phyloP scores from a whole-genome alignment of 23 red algal genomes.

The Gracilaria domingensis region DNA sequence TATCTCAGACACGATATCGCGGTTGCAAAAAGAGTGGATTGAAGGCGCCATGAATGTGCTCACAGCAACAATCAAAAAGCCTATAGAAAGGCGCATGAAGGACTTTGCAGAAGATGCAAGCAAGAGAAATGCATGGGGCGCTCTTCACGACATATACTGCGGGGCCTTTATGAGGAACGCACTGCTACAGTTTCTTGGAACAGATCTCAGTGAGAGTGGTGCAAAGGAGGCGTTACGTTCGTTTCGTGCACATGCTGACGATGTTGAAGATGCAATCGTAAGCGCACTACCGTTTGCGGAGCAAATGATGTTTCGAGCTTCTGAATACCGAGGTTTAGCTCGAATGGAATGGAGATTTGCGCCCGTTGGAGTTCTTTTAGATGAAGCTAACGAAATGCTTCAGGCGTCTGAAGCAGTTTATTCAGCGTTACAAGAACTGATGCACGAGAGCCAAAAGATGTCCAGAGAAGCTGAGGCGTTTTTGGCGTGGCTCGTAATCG shows the following conservation, averaged over 20 bases:
- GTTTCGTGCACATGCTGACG: slow-evolving; percentile 53
- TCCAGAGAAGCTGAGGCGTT: slow-evolving; percentile 57
- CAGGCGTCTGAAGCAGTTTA: slow-evolving; percentile 42
- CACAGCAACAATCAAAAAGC: slow-evolving; percentile 16
- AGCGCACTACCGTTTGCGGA: slow-evolving; percentile 47
- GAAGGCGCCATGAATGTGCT: slow-evolving; percentile 40
- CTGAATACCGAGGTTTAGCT: slow-evolving; percentile 56
- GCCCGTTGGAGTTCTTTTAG: slow-evolving; percentile 23
- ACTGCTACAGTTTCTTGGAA: slow-evolving; percentile 60
- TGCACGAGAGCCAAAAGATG: slow-evolving; percentile 52
- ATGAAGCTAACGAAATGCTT: slow-evolving; percentile 21
- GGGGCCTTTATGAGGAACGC: slow-evolving; percentile 45
- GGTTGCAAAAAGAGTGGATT: slow-evolving; percentile 47
- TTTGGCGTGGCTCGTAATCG: slow-evolving; percentile 62
- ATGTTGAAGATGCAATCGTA: slow-evolving; percentile 32
- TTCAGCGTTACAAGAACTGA: slow-evolving; percentile 18
- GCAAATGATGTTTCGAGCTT: slow-evolving; percentile 54
- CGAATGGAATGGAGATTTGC: slow-evolving; percentile 39
- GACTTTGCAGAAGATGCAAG: slow-evolving; percentile 54
- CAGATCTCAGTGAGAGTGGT: slow-evolving; percentile 53
- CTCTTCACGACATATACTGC: slow-evolving; percentile 46
- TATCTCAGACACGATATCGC: not conserved
- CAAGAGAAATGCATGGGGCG: slow-evolving; percentile 28
- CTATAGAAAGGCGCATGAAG: slow-evolving; percentile 30
- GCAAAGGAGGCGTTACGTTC: slow-evolving; percentile 59